Evolutionary conservation across 257 asterid species (phyloP).

Genomic region (Solanum chilense): DNA sequence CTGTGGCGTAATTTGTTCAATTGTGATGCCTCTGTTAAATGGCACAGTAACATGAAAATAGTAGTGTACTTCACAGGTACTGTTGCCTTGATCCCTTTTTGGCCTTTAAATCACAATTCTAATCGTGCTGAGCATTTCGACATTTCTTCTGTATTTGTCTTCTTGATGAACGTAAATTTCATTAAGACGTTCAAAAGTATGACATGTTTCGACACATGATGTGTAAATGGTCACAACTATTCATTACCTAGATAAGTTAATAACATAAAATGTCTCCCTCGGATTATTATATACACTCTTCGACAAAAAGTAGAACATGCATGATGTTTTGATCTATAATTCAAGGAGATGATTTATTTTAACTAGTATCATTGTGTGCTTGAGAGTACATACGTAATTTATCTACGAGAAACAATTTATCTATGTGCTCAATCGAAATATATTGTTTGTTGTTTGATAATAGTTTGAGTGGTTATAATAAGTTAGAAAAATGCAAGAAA

Average conservation of each 20-base stretch:
- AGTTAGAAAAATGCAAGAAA: not conserved
- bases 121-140: not conserved
- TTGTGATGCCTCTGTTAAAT: not conserved
- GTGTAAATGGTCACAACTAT: not conserved
- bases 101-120: not conserved
- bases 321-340: not conserved
- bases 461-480: not conserved
- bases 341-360: not conserved
- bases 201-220: not conserved
- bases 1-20: not conserved
- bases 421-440: not conserved
- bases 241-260: not conserved
- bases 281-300: not conserved
- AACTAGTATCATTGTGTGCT: too few species aligned
- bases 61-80: not conserved
- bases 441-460: too few species aligned
- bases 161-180: not conserved
- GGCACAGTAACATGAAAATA: not conserved
- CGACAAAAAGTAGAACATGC: not conserved
- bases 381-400: too few species aligned
- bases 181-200: not conserved
- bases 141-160: not conserved
- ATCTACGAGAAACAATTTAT: too few species aligned
- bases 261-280: not conserved
- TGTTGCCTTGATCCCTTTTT: not conserved